Evolutionary conservation across 371 early-diverging fungal species (phyloP).

Genomic region (Actinomortierella ambigua): DNA sequence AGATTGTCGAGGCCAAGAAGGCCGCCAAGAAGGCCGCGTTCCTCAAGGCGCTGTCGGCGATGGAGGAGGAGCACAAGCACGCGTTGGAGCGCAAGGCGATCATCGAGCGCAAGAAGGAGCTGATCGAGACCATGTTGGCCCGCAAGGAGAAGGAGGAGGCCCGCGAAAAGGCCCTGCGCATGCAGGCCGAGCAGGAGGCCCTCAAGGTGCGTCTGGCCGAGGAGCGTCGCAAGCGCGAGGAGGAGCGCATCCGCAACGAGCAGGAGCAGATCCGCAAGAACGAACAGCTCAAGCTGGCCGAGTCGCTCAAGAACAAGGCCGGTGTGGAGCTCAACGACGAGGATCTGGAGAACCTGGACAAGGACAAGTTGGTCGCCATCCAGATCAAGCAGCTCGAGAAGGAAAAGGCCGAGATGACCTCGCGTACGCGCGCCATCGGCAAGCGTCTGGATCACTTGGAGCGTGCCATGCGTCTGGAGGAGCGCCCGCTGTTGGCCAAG

Average conservation of each 20-base stretch:
- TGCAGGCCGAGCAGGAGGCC: constrained; percentile 85
- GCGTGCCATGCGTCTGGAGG: constrained; percentile 95
- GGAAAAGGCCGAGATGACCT: constrained; percentile 82
- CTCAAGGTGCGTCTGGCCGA: constrained; percentile 86
- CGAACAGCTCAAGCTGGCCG: constrained; percentile 89
- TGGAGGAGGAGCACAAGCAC: constrained; percentile 84
- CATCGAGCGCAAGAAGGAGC: constrained; percentile 93
- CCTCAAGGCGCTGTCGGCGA: constrained; percentile 64
- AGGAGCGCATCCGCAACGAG: constrained; percentile 78
- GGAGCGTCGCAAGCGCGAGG: constrained; percentile 84
- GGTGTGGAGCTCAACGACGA: constrained; percentile 78
- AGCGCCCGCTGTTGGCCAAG: constrained; percentile 88
- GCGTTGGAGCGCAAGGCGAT: constrained; percentile 80
- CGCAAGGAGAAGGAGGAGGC: constrained; percentile 84
- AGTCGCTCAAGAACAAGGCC: constrained; percentile 82
- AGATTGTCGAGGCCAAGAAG: constrained; percentile 65
- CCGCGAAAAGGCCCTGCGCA: constrained; percentile 70
- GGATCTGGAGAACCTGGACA: constrained; percentile 87
- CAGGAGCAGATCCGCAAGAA: constrained; percentile 82
- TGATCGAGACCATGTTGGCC: constrained; percentile 78
- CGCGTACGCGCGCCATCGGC: constrained; percentile 72
- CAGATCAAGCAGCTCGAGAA: constrained; percentile 92
- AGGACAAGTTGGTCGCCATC: constrained; percentile 77
- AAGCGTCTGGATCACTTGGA: constrained; percentile 93
- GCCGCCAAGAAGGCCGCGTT: constrained; percentile 69